Evolutionary conservation across 2,329 filamentous ascomycete species (phyloP).

Genomic region (Colletotrichum australisinense): DNA sequence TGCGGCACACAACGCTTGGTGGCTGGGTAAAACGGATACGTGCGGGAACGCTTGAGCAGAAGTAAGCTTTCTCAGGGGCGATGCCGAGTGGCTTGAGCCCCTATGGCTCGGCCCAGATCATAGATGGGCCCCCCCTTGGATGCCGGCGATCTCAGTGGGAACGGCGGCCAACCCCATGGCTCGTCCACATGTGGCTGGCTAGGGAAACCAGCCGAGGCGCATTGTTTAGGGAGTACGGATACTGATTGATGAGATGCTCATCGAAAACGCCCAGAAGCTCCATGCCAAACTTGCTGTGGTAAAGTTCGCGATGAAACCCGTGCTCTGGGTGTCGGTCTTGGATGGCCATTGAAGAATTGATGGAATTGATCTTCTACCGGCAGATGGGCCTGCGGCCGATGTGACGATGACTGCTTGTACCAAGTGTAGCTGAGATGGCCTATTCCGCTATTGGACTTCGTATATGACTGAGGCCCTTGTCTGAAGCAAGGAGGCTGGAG

Average conservation of each 20-base stretch:
- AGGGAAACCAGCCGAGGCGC: background rate
- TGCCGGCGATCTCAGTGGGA: background rate
- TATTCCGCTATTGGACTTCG: background rate
- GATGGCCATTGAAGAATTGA: background rate
- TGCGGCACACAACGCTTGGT: background rate
- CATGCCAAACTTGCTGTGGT: background rate
- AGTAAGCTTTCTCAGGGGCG: background rate
- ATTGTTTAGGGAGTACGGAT: background rate
- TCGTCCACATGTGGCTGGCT: background rate
- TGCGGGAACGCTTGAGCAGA: background rate
- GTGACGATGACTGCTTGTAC: background rate
- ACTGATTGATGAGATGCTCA: background rate
- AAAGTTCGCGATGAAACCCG: slow-evolving; percentile 7
- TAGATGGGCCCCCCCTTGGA: background rate
- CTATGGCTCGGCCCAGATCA: background rate
- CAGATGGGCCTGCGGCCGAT: background rate
- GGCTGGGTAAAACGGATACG: background rate
- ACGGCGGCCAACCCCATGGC: background rate
- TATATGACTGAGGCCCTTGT: background rate
- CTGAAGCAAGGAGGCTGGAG: background rate
- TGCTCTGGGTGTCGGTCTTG: background rate
- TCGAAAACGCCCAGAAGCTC: background rate
- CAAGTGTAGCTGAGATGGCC: background rate
- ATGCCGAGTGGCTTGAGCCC: background rate
- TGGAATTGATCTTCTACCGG: background rate